Base-by-base conservation (phyloP, 2,329 filamentous ascomycete species). In the Penicillium fuscoglaucum region DNA sequence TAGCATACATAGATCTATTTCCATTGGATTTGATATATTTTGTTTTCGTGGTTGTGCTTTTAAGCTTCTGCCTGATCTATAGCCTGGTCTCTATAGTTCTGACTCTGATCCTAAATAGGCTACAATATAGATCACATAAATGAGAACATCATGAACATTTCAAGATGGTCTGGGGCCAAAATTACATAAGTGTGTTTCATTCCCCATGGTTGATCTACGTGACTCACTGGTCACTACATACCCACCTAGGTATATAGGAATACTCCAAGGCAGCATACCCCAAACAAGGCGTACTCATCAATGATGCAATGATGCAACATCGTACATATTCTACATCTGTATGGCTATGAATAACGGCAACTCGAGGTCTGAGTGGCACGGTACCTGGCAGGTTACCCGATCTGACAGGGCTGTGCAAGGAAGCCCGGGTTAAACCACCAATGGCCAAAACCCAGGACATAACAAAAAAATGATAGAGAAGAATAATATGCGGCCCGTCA, bases 381-480 rank as follows among this genome's bases (percentile, higher is more conserved):
- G 55, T 58, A 58, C 55, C 55, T 58, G 55, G 55, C 50, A 29
- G 39, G n/a, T 54, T 51, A 33, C 47, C 53, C 37, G 53, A 56
- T 44, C 53, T 41, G 52, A 48, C 45, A 51, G 17, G 53, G 53
- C 53, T 29, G 53, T 56, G 47, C 46, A 43, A 50, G 19, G 33
- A 43, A 41, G 28, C 44, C 52, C 21, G 41, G 48, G 33, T 46
- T 9, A 19, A 54, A 37, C 24, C 41, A 24, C 50, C 55, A 52
- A 56, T 56, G n/a, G 13, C 26, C 10, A 39, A 43, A 21, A 26
- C 26, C 43, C 26, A n/a, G 28, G 41, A n/a, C 17, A 28, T 10
- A 13, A 21, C 41, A 17, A 35, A 47, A 15, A 21, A 33, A 29
- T 4, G 10, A 41, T 29, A 48, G n/a, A 45, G 7, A 44, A 44